Conservation (phyloP, 441 rosid species). For the Breynia disticha region DNA sequence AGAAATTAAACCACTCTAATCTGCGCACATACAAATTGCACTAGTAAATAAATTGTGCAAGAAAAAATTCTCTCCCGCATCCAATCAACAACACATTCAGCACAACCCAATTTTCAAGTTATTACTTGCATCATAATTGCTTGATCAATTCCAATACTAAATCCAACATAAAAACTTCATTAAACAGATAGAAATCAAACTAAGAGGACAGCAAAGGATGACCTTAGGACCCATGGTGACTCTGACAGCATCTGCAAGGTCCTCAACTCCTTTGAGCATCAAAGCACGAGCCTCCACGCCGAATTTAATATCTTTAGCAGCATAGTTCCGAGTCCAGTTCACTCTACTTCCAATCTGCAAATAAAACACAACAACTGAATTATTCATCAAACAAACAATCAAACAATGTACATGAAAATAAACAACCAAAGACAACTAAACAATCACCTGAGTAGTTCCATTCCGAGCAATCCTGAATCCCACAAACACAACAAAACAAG, state of each 20-base stretch:
- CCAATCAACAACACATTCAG: too few species aligned
- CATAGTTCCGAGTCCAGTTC: constrained; percentile 58
- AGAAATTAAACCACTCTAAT: too few species aligned
- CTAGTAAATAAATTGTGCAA: too few species aligned
- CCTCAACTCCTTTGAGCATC: constrained; percentile 89
- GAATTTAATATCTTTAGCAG: constrained; percentile 69
- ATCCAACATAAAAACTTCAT: too few species aligned
- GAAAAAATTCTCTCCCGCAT: too few species aligned
- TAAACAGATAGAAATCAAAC: too few species aligned
- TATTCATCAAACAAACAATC: neutral
- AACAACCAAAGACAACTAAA: neutral
- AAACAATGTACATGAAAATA: neutral
- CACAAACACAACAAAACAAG: neutral
- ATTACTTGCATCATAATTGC: too few species aligned
- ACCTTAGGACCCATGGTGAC: constrained; percentile 98
- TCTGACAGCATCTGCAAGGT: constrained; percentile 74
- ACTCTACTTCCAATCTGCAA: constrained; percentile 58
- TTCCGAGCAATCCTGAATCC: constrained; percentile 42
- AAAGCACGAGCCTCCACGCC: constrained; percentile 80
- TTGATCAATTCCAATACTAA: too few species aligned
- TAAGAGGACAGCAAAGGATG: neutral
- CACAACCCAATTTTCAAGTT: too few species aligned
- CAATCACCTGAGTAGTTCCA: constrained; percentile 38
- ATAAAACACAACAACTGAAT: constrained; percentile 3
- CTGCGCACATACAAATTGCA: too few species aligned